These are phyloP conservation scores for Diutina ranongensis DNA, from an alignment of 1,139 yeast genomes.

Conservation along the genomic window DNA sequence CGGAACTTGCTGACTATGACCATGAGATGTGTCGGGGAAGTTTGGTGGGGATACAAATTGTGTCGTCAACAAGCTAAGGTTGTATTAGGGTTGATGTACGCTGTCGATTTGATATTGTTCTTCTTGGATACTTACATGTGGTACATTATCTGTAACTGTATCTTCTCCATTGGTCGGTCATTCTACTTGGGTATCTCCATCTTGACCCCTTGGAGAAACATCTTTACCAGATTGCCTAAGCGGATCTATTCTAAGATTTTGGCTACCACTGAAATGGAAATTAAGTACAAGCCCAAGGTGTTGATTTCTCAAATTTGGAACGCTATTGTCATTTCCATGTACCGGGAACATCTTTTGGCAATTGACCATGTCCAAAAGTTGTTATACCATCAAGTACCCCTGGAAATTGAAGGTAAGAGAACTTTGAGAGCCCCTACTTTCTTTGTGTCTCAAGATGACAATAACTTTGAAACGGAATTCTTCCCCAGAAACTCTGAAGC, in stretches of 20 bases:
- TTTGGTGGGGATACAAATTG: constrained; percentile 65
- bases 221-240: constrained; percentile 94
- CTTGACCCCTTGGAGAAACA: constrained; percentile 98
- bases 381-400: constrained; percentile 95
- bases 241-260: constrained; percentile 94
- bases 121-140: constrained; percentile 98
- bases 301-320: constrained; percentile 98
- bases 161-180: constrained; percentile 93
- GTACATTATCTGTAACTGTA: constrained; percentile 92
- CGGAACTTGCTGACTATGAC: constrained; percentile 43
- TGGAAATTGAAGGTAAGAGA: constrained; percentile 95
- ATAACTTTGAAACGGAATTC: constrained; percentile 86
- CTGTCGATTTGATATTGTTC: constrained; percentile 87
- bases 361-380: constrained; percentile 97
- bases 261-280: constrained; percentile 98
- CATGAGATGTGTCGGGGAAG: constrained; percentile 67
- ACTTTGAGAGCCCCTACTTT: constrained; percentile 97
- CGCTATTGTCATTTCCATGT: constrained; percentile 95
- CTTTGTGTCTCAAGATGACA: constrained; percentile 96
- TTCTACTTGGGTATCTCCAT: constrained; percentile 97
- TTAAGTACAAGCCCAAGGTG: constrained; percentile 96
- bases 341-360: constrained; percentile 94
- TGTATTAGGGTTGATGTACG: constrained; percentile 82
- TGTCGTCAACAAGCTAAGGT: constrained; percentile 83
- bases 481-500: constrained; percentile 97